Base-by-base conservation (phyloP, 768 basidiomycete species). In the Coprinopsis cinerea region DNA sequence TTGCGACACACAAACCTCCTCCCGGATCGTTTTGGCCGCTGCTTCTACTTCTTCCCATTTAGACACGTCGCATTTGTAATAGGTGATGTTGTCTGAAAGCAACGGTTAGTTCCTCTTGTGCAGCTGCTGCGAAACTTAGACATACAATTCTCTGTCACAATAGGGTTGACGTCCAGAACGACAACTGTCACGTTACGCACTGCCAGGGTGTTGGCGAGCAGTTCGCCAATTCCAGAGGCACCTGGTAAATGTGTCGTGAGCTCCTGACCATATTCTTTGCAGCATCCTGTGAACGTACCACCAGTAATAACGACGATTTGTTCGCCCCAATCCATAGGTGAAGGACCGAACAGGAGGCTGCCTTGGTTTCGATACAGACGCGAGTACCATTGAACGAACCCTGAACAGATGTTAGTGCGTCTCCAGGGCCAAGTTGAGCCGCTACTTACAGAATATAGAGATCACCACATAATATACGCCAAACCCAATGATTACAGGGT, bases 301-400 rank as follows among this genome's bases (percentile, higher is more conserved):
- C 95, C 95, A 5, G 95, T 97, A 49, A 98, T 74, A 32, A 97
- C 72, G 3, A 97, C 83, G 48, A 95, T 81, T 66, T 97, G 90
- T 40, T 92, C 82, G 39, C 77, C 78, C 95, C 94, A 97, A 56
- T 92, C 82, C 24, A 92, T 64, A 30, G 68, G 75, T 13, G 69
- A 62, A 2, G 84, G 81, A 0, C 76, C 72, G 52, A 81, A 81
- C 20, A 92, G 64, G 18, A 83, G 61, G 55, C 71, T 82, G 24
- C 78, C 78, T 63, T 87, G 83, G 59, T 90, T 92, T 47, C 88
- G 76, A 63, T 90, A 88, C 40, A 89, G 58, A 41, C 70, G 73
- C 51, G 25, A 15, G 55, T 35, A 18, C 37, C 48, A 14, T n/a
- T 20, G 25, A 0, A 13, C 45, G 23, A 27, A 51, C 32, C 18